phyloP scores from a whole-genome alignment of 257 asterid genomes.

The Apocynum venetum region DNA sequence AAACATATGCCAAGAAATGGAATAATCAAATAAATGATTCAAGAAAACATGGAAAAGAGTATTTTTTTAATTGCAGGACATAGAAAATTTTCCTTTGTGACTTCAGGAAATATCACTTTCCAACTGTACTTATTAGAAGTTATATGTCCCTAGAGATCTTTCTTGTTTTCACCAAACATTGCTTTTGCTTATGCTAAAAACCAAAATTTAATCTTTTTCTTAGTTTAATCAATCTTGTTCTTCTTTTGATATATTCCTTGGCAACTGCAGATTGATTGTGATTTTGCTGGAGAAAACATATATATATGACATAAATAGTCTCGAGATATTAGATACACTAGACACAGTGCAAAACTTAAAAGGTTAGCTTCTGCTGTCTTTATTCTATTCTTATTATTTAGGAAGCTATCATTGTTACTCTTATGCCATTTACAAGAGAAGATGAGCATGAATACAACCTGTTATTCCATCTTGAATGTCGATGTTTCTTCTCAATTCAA shows the following conservation, averaged over 20 bases:
- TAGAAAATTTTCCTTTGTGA: background rate
- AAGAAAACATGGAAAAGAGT: background rate
- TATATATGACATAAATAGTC: slow-evolving; percentile 67
- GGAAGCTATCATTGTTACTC: background rate
- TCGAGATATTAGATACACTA: slow-evolving; percentile 62
- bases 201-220: background rate
- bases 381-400: background rate
- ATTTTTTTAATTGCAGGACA: too few relatives aligned
- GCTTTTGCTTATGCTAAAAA: background rate
- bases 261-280: slow-evolving; percentile 71
- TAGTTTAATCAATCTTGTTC: background rate
- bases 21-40: background rate
- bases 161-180: background rate
- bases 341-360: slow-evolving; percentile 76
- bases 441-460: too few relatives aligned
- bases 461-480: background rate
- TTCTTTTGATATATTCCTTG: slow-evolving; percentile 6
- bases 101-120: background rate
- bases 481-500: background rate
- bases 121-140: background rate
- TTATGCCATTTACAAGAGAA: background rate
- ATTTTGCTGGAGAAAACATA: slow-evolving; percentile 72
- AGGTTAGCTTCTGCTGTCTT: slow-evolving; percentile 44
- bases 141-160: background rate
- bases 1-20: background rate